Conservation (phyloP, 2,329 filamentous ascomycete species). For the Teratosphaeria epicoccoides region DNA sequence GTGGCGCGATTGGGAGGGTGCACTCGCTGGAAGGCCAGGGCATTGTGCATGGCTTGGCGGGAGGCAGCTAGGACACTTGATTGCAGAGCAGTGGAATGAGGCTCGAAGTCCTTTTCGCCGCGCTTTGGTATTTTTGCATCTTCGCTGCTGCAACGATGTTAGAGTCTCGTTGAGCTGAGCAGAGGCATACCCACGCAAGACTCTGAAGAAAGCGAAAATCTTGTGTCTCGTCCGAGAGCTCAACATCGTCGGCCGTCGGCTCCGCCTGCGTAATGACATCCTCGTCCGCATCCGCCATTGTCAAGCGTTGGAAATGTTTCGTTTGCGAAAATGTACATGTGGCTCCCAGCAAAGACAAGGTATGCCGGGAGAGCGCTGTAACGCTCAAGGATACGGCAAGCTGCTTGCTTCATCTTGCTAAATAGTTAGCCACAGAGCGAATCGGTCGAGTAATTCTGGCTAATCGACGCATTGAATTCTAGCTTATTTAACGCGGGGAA, state of each 20-base stretch:
- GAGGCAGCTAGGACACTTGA: constrained; percentile 67
- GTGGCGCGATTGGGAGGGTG: constrained; percentile 58
- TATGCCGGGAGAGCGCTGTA: no score
- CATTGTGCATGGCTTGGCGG: constrained; percentile 78
- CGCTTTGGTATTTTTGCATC: constrained; percentile 63
- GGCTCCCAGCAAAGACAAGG: no score
- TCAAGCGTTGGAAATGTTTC: neutral
- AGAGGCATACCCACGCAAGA: constrained; percentile 33
- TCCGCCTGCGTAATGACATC: constrained; percentile 28
- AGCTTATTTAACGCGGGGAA: no score
- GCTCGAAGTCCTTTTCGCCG: constrained; percentile 95
- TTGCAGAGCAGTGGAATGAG: constrained; percentile 77
- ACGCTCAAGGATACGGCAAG: no score
- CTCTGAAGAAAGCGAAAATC: constrained; percentile 69
- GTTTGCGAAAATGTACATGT: neutral
- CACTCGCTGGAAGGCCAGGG: constrained; percentile 64
- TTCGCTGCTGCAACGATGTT: constrained; percentile 13
- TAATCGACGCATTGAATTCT: no score
- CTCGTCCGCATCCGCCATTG: constrained; percentile 30
- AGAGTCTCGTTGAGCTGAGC: neutral
- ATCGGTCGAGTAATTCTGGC: no score
- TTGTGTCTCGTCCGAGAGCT: constrained; percentile 68
- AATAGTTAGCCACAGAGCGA: no score
- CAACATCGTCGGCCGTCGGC: constrained; percentile 64
- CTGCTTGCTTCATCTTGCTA: no score